A percentile compares a stretch with the other conserved stretches of the same genome.
phyloP scores from a whole-genome alignment of 1,284 basidiomycete species.

The Ceratobasidium sp. region DNA sequence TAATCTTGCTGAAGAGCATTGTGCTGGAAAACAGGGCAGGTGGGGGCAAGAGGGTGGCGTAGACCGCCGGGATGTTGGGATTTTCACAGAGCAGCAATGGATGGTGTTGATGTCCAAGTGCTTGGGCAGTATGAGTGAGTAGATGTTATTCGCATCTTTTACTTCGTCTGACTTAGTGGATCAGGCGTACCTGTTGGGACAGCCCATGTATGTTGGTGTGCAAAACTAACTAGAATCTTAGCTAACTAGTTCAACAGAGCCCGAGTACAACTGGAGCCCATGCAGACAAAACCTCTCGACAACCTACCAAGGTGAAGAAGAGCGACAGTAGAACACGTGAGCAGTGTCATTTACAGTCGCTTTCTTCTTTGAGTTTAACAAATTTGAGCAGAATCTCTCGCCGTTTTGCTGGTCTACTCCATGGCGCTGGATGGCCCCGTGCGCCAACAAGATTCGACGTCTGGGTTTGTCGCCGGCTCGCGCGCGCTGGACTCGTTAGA shows the following conservation, averaged over 20 bases:
- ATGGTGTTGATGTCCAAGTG: slow-evolving; percentile 87
- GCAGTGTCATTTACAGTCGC: slow-evolving; percentile 68
- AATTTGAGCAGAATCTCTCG: slow-evolving; percentile 73
- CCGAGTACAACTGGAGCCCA: slow-evolving; percentile 70
- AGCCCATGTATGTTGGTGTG: slow-evolving; percentile 61
- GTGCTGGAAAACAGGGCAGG: slow-evolving; percentile 67
- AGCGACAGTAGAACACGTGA: slow-evolving; percentile 49
- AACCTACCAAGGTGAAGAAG: slow-evolving; percentile 56
- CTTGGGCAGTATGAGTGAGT: slow-evolving; percentile 85
- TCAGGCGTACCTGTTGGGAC: slow-evolving; percentile 78
- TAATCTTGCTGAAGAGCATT: slow-evolving; percentile 79
- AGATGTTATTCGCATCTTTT: background rate
- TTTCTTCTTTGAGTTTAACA: slow-evolving; percentile 62
- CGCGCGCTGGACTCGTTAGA: slow-evolving; percentile 91
- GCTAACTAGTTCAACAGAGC: slow-evolving; percentile 58
- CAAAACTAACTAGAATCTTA: slow-evolving; percentile 21
- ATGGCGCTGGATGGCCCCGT: slow-evolving; percentile 85
- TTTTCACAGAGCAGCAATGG: slow-evolving; percentile 91
- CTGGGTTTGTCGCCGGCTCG: slow-evolving; percentile 80
- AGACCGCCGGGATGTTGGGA: slow-evolving; percentile 81
- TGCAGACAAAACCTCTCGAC: slow-evolving; percentile 63
- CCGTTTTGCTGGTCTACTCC: slow-evolving; percentile 90
- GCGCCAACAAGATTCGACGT: slow-evolving; percentile 57
- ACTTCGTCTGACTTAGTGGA: slow-evolving; percentile 22
- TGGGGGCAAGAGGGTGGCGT: slow-evolving; percentile 65